These are phyloP conservation scores for Phyllosticta citribraziliensis DNA, from an alignment of 2,329 filamentous ascomycete genomes.

Conservation along the genomic window DNA sequence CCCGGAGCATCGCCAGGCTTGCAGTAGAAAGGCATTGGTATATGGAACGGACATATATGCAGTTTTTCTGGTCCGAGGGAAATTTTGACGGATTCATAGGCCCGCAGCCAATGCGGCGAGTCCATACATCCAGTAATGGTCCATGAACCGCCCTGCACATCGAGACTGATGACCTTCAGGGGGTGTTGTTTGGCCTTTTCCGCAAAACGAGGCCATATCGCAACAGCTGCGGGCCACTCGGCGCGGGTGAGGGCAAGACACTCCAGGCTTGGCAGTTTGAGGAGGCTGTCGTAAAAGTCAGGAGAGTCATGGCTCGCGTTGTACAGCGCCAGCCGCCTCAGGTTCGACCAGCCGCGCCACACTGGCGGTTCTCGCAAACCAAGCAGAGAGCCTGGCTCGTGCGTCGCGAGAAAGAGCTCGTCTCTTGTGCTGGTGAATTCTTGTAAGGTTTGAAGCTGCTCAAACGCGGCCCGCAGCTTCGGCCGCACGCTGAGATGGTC, in stretches of 20 bases:
- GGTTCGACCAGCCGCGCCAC: constrained; percentile 36
- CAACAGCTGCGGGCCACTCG: constrained; percentile 17
- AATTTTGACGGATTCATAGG: constrained; percentile 28
- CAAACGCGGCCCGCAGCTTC: constrained; percentile 38
- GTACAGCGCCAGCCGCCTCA: constrained; percentile 37
- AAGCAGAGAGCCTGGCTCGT: constrained; percentile 4
- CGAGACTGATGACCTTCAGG: constrained; percentile 17
- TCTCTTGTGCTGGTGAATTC: constrained; percentile 41
- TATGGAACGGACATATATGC: constrained; percentile 17
- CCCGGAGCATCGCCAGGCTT: constrained; percentile 21
- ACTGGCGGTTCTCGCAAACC: constrained; percentile 21
- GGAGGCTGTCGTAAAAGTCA: constrained; percentile 21
- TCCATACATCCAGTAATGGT: constrained; percentile 14
- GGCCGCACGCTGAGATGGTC: constrained; percentile 30
- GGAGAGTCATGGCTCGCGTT: constrained; percentile 30
- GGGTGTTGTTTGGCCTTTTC: constrained; percentile 20
- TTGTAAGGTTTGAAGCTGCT: constrained; percentile 34
- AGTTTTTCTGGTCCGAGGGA: constrained; percentile 30
- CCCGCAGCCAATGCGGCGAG: constrained; percentile 20
- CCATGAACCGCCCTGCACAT: constrained; percentile 13
- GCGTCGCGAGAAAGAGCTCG: constrained; percentile 33
- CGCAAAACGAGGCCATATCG: constrained; percentile 30
- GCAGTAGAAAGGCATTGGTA: background rate
- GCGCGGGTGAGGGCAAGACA: constrained; percentile 36
- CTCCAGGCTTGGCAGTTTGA: constrained; percentile 28